These are phyloP conservation scores for Stachybotrys elegans DNA, from an alignment of 2,329 filamentous ascomycete genomes.

Conservation along the genomic window DNA sequence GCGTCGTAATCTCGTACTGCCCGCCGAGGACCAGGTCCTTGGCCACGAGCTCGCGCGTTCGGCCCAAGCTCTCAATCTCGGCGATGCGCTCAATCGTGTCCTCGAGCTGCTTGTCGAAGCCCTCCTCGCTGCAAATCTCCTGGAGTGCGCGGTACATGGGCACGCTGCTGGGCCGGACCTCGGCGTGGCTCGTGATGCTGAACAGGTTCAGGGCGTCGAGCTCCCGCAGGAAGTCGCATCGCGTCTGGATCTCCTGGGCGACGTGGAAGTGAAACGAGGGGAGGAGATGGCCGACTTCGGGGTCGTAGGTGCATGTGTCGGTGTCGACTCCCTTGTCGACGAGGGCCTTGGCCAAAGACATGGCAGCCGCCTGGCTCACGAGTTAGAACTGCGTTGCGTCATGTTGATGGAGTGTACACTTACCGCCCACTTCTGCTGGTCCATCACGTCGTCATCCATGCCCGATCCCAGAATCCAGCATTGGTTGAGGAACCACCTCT, in stretches of 20 bases:
- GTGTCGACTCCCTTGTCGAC: constrained; percentile 73
- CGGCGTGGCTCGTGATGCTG: constrained; percentile 81
- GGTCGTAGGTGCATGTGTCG: constrained; percentile 58
- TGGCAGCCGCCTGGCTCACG: constrained; percentile 74
- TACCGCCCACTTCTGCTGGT: constrained; percentile 93
- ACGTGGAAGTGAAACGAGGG: constrained; percentile 77
- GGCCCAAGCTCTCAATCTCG: constrained; percentile 89
- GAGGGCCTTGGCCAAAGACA: constrained; percentile 86
- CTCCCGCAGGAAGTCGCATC: constrained; percentile 86
- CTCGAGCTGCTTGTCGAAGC: constrained; percentile 79
- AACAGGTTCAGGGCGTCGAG: constrained; percentile 95
- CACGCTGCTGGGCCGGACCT: constrained; percentile 87
- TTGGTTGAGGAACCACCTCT: constrained; percentile 73
- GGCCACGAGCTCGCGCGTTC: constrained; percentile 91
- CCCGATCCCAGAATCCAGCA: constrained; percentile 68
- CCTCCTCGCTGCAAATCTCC: constrained; percentile 69
- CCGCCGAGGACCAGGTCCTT: constrained; percentile 89
- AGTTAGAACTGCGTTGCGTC: constrained; percentile 5
- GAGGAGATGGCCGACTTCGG: constrained; percentile 64
- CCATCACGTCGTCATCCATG: constrained; percentile 97
- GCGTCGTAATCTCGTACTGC: constrained; percentile 61
- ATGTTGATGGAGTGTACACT: constrained; percentile 27
- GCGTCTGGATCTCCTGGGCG: constrained; percentile 89
- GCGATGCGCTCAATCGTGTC: constrained; percentile 77
- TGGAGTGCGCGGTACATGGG: constrained; percentile 94